phyloP scores from a whole-genome alignment of 73 alveolate genomes.

The Tetrahymena malaccensis region DNA sequence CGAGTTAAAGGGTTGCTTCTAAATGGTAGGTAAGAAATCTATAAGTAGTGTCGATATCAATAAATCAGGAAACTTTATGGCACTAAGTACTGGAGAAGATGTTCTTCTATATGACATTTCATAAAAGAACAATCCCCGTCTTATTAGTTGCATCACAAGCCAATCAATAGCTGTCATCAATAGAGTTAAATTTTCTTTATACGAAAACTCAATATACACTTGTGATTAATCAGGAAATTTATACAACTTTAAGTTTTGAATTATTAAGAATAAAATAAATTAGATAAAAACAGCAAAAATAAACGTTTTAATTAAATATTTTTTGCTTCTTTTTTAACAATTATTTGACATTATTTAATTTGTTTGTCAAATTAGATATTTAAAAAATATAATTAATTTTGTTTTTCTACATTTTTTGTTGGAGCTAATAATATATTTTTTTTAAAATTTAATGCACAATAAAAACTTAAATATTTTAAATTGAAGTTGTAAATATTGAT shows the following conservation, averaged over 20 bases:
- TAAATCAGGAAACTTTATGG: neutral
- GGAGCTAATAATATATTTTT: no score
- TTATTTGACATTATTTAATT: no score
- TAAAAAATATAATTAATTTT: no score
- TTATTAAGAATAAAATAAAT: neutral
- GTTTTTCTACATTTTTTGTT: no score
- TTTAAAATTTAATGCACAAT: no score
- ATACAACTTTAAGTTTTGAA: neutral
- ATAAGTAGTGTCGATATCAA: neutral
- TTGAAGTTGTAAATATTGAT: no score
- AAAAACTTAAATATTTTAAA: no score
- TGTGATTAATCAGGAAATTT: neutral
- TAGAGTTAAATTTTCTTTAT: neutral
- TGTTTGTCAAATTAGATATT: no score
- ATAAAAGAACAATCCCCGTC: neutral
- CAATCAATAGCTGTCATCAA: neutral
- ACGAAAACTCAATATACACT: neutral
- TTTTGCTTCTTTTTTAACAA: no score
- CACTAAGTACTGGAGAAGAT: neutral
- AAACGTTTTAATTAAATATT: no score
- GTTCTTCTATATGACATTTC: neutral
- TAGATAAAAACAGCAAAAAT: no score
- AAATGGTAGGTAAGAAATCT: neutral
- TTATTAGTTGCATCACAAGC: neutral
- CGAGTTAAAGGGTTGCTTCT: neutral